A percentile compares a stretch with the other conserved stretches of the same genome.
phyloP scores from a whole-genome alignment of 2,329 filamentous ascomycete species.

The Aschersonia sp. region DNA sequence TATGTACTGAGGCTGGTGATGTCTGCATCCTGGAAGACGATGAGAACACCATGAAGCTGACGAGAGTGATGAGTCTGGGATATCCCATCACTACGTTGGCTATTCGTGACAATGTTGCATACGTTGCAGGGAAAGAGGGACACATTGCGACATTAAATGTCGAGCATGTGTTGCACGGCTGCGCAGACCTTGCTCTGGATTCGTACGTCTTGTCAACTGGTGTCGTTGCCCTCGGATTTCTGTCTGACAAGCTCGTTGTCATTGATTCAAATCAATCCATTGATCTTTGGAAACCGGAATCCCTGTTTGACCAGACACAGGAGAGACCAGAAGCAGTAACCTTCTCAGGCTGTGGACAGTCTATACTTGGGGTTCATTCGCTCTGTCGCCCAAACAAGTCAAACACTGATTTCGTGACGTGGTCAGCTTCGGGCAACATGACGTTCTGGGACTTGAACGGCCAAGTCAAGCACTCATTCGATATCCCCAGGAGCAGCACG shows the following conservation, averaged over 20 bases:
- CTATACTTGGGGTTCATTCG: slow-evolving; percentile 59
- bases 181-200: slow-evolving; percentile 22
- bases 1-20: slow-evolving; percentile 79
- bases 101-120: slow-evolving; percentile 42
- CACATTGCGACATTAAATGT: slow-evolving; percentile 40
- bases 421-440: slow-evolving; percentile 69
- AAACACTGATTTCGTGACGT: slow-evolving; percentile 70
- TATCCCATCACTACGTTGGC: slow-evolving; percentile 57
- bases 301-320: slow-evolving; percentile 23
- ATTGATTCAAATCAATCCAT: slow-evolving; percentile 67
- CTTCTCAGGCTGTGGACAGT: slow-evolving; percentile 48
- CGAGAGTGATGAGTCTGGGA: slow-evolving; percentile 48
- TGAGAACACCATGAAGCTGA: slow-evolving; percentile 55
- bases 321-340: slow-evolving; percentile 29
- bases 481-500: slow-evolving; percentile 54
- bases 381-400: slow-evolving; percentile 45
- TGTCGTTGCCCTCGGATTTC: slow-evolving; percentile 54
- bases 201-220: slow-evolving; percentile 24
- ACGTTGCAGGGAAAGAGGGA: slow-evolving; percentile 56
- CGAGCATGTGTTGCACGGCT: slow-evolving; percentile 29
- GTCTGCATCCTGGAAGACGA: slow-evolving; percentile 79
- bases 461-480: slow-evolving; percentile 46
- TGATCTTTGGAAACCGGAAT: slow-evolving; percentile 43
- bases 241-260: slow-evolving; percentile 53
- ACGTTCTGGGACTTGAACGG: slow-evolving; percentile 74